Base-by-base conservation (phyloP, 257 asterid species). In the Solanum chmielewskii region DNA sequence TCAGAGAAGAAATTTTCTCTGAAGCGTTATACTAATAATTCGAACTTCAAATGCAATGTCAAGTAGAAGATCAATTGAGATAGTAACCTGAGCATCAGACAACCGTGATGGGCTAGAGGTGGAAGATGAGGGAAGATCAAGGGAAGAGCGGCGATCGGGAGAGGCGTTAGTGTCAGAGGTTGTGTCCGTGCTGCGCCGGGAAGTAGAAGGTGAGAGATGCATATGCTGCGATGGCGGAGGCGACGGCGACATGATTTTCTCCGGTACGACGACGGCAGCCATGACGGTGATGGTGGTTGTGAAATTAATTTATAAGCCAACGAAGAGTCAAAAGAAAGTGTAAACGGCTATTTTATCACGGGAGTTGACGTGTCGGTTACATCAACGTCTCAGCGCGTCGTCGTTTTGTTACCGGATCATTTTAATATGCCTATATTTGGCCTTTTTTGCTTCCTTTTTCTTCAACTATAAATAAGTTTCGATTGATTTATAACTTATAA, bases 221-320 rank as follows among this genome's bases (percentile, higher is more conserved):
- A 92, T 91, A 45, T 93, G 90, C 62, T 88, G 94, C 7, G 95
- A 87, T 86, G 88, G 89, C 25, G 95, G 91, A 81, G 95, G 89
- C 60, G 94, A 94, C 74, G 78, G 93, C 83, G 92, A 94, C 87
- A 82, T 80, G 86, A 91, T 89, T 85, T 92, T 93, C 90, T 92
- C 95, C 56, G 96, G 88, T 6, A 88, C 94, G 82, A 90, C 89
- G 37, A 90, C 88, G 42, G 93, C 93, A 66, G 97, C 93, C 98
- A 96, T 96, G 66, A 37, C 25, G 27, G 52, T 73, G 62, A 25
- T n/a, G 60, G 84, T 27, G 35, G 84, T 80, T 16, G 64, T 14
- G 68, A 49, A 42, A 13, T 70, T 15, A 27, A 13, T 31, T 31
- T 9, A 33, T 18, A 33, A 71, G 76, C 41, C 76, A 69, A 25